Conservation (phyloP, 805 yeast genomes). For the Kodamaea restingae region DNA sequence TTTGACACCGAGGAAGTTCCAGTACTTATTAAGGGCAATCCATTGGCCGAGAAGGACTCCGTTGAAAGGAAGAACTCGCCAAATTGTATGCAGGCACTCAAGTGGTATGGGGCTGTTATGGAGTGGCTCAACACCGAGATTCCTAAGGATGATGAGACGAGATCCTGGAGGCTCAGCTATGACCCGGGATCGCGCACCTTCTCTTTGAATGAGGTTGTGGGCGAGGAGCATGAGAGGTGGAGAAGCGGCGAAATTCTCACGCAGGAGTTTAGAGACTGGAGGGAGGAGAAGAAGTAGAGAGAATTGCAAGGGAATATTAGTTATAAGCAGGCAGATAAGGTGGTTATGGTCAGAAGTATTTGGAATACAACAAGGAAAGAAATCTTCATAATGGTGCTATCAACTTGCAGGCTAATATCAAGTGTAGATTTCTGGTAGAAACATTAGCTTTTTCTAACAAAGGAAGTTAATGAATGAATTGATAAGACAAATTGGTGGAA, state of each 20-base stretch:
- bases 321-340: too few relatives aligned
- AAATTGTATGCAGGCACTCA: slow-evolving; percentile 73
- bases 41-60: slow-evolving; percentile 22
- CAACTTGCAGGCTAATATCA: too few relatives aligned
- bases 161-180: slow-evolving; percentile 53
- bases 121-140: slow-evolving; percentile 63
- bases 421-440: too few relatives aligned
- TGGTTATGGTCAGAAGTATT: too few relatives aligned
- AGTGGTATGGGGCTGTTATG: slow-evolving; percentile 80
- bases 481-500: too few relatives aligned
- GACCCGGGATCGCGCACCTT: slow-evolving; percentile 53
- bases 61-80: slow-evolving; percentile 34
- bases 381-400: too few relatives aligned
- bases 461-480: too few relatives aligned
- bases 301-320: too few relatives aligned
- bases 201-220: slow-evolving; percentile 45
- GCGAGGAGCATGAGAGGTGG: slow-evolving; percentile 21
- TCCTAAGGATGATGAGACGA: slow-evolving; percentile 49
- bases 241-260: slow-evolving; percentile 18
- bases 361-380: too few relatives aligned
- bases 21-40: slow-evolving; percentile 51
- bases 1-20: slow-evolving; percentile 80
- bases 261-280: slow-evolving; percentile 35
- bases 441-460: too few relatives aligned
- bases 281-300: slow-evolving; percentile 11